Percentiles rank a stretch among this genome's conserved stretches.
phyloP scores from a whole-genome alignment of 2,329 filamentous ascomycete species.

The Penicillium sp. region DNA sequence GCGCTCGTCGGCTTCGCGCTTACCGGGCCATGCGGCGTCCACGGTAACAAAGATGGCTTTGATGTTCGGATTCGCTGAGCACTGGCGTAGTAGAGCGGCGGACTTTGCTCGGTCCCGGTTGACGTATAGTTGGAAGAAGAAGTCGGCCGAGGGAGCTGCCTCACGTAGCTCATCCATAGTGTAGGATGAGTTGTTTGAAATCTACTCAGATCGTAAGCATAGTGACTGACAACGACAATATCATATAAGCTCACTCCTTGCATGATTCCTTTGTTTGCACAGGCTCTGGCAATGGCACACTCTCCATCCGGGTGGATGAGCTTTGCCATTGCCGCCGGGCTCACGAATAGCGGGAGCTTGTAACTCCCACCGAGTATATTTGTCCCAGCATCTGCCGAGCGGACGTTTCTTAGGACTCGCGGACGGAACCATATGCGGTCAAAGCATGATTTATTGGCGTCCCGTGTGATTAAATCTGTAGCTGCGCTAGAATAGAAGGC shows the following conservation, averaged over 20 bases:
- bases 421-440: slow-evolving; percentile 60
- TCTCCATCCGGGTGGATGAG: slow-evolving; percentile 67
- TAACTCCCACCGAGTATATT: slow-evolving; percentile 56
- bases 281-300: slow-evolving; percentile 56
- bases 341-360: slow-evolving; percentile 61
- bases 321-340: slow-evolving; percentile 64
- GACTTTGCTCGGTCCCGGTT: slow-evolving; percentile 54
- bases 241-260: slow-evolving; percentile 51
- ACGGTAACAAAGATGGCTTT: slow-evolving; percentile 55
- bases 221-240: background rate
- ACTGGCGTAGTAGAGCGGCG: slow-evolving; percentile 46
- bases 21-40: slow-evolving; percentile 55
- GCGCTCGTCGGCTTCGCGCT: slow-evolving; percentile 59
- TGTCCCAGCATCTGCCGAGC: slow-evolving; percentile 51
- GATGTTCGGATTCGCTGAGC: slow-evolving; percentile 44
- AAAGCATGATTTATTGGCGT: slow-evolving; percentile 57
- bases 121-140: slow-evolving; percentile 59
- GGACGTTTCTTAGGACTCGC: slow-evolving; percentile 58
- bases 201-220: slow-evolving; percentile 26
- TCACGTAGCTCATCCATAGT: slow-evolving; percentile 55
- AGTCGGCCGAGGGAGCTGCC: slow-evolving; percentile 43
- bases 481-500: slow-evolving; percentile 68
- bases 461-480: slow-evolving; percentile 60
- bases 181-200: slow-evolving; percentile 63
- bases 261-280: slow-evolving; percentile 53